phyloP scores from a whole-genome alignment of 2,329 filamentous ascomycete genomes.

The Alternaria rosae region DNA sequence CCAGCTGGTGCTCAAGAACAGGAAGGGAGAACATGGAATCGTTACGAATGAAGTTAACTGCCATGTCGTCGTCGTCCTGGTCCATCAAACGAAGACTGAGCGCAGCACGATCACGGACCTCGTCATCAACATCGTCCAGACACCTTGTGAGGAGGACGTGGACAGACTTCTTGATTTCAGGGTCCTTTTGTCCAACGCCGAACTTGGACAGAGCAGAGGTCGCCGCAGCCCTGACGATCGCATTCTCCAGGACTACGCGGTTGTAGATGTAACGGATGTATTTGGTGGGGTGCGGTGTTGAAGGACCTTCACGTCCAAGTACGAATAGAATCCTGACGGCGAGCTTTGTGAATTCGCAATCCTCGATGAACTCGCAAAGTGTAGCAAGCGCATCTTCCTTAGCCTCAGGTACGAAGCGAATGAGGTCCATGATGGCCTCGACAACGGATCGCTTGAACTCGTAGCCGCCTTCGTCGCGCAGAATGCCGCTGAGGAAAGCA shows the following conservation, averaged over 20 bases:
- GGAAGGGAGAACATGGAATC: constrained; percentile 95
- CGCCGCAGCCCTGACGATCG: constrained; percentile 91
- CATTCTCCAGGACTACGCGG: constrained; percentile 94
- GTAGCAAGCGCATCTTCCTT: constrained; percentile 86
- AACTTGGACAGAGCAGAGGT: constrained; percentile 97
- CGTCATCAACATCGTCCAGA: constrained; percentile 95
- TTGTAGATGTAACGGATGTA: constrained; percentile 99
- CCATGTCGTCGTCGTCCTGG: constrained; percentile 83
- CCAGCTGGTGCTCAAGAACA: constrained; percentile 94
- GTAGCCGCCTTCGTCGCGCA: constrained; percentile 95
- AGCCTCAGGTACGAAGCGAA: constrained; percentile 95
- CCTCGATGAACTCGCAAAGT: constrained; percentile 98
- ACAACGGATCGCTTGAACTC: constrained; percentile 98
- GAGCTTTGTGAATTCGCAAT: constrained; percentile 98
- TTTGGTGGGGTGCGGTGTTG: constrained; percentile 94
- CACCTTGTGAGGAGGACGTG: constrained; percentile 91
- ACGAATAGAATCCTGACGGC: constrained; percentile 94
- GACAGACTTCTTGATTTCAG: constrained; percentile 95
- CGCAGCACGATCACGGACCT: constrained; percentile 94
- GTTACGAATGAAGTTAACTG: constrained; percentile 89
- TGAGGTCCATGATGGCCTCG: constrained; percentile 98
- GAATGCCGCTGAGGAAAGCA: constrained; percentile 93
- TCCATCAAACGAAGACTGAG: constrained; percentile 91
- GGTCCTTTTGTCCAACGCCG: constrained; percentile 91
- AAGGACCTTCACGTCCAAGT: constrained; percentile 91